Evolutionary conservation across 73 alveolate genomes (phyloP), one percentile per base, ranked within the genome.

Genomic region (Blepharisma japonicum): DNA sequence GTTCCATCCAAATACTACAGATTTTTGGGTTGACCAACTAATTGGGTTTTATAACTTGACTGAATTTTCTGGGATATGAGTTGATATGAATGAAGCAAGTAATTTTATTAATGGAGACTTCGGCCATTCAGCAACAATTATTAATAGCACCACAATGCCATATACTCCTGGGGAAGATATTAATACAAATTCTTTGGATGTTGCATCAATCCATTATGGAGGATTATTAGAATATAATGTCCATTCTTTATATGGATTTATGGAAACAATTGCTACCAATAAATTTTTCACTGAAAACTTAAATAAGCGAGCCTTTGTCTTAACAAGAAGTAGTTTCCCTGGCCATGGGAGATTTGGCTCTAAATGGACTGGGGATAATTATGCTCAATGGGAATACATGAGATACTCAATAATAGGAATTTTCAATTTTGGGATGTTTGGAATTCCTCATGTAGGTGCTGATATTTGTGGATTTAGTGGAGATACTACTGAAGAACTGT

Each of bases 391-490:
- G 87, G 90, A 77, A 25, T 93, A 85, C 83, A 84, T 96, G 97
- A 87, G 82, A 74, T 80, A 85, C 86, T 91, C 98, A 18, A 90
- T 96, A 53, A 81, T 94, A 54, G 95, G 97, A 45, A 89, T 96
- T 71, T 88, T 96, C 83, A 91, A 91, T 82, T 95, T 91, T 92
- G 90, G 94, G 49, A 86, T 96, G 85, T 96, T 95, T 82, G 99
- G 99, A 14, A 89, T 94, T 54, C 98, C 99, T 9, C 85, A 89
- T 56, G 87, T 81, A 14, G 99, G 99, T 6, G 98, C 96, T 79
- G 98, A 96, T 77, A 94, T 95, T 68, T 96, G 99, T 82, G 99
- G 99, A 14, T 97, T 97, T 78, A 78, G 71, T 55, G 86, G 87
- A 0, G 71, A 92, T 55, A 78, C 97, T 6, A 80, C 72, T 38